Evolutionary conservation across 2,329 filamentous ascomycete species (phyloP).

Genomic region (Alternaria brassicicola): DNA sequence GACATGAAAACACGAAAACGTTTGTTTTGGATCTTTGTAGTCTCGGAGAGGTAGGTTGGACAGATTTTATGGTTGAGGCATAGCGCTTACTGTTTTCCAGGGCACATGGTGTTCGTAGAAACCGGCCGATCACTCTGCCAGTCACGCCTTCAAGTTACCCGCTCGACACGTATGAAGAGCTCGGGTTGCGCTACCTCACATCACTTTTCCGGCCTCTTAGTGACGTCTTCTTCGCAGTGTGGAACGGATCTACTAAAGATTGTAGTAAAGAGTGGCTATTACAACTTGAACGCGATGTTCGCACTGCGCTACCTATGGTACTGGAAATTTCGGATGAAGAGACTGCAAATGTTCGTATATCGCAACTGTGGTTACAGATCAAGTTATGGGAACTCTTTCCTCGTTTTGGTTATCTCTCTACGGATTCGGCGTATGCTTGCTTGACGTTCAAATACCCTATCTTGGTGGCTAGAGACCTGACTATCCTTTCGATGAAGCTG

Average conservation of each 20-base stretch:
- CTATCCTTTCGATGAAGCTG: constrained; percentile 47
- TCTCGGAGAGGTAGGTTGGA: constrained; percentile 31
- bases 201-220: constrained; percentile 71
- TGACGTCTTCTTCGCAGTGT: constrained; percentile 66
- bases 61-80: neutral
- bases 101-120: constrained; percentile 73
- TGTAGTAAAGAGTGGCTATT: constrained; percentile 64
- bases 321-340: constrained; percentile 60
- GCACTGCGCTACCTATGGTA: constrained; percentile 60
- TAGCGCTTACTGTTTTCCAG: constrained; percentile 42
- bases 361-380: constrained; percentile 70
- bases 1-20: constrained; percentile 14
- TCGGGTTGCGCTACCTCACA: constrained; percentile 62
- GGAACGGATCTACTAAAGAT: constrained; percentile 68
- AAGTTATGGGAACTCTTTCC: constrained; percentile 67
- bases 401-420: constrained; percentile 60
- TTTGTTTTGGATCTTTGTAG: constrained; percentile 34
- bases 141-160: constrained; percentile 71
- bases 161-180: constrained; percentile 61
- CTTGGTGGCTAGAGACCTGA: constrained; percentile 66
- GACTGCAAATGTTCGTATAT: constrained; percentile 61
- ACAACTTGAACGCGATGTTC: constrained; percentile 67
- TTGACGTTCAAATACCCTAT: constrained; percentile 69
- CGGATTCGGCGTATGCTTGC: constrained; percentile 56
- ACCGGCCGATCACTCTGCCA: constrained; percentile 72